A percentile compares a stretch with the other conserved stretches of the same genome.
Evolutionary conservation across 1,284 basidiomycete genomes (phyloP).

Genomic region (Pholiota adiposa): DNA sequence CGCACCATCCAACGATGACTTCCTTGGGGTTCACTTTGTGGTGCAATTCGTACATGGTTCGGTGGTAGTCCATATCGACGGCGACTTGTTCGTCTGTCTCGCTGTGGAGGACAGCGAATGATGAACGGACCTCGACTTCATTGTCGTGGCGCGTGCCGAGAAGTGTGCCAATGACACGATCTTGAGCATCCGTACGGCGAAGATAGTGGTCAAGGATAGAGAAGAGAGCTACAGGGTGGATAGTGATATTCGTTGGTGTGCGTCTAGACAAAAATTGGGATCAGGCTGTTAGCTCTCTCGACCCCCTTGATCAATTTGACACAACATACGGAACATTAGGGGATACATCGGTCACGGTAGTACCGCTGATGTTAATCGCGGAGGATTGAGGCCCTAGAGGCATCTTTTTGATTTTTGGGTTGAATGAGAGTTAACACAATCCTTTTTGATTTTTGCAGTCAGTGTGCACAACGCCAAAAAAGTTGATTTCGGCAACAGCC

Average conservation of each 20-base stretch:
- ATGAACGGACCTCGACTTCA: conserved; percentile 77
- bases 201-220: conserved; percentile 98
- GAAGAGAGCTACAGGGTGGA: conserved; percentile 94
- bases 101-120: conserved; percentile 90
- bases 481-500: conserved; percentile 39
- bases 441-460: conserved; percentile 1
- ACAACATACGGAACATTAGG: conserved; percentile 43
- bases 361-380: conserved; percentile 65
- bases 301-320: neutral
- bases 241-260: conserved; percentile 74
- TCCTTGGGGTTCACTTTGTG: conserved; percentile 86
- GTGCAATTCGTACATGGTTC: conserved; percentile 91
- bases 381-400: conserved; percentile 69
- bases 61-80: conserved; percentile 96
- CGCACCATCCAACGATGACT: conserved; percentile 89
- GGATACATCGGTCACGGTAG: conserved; percentile 30
- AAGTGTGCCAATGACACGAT: conserved; percentile 95
- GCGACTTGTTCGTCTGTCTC: conserved; percentile 93
- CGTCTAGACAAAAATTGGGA: conserved; percentile 45
- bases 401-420: conserved; percentile 49
- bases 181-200: conserved; percentile 80
- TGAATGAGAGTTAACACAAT: conserved; percentile 9
- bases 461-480: conserved; percentile 20
- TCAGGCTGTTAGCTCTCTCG: neutral
- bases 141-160: conserved; percentile 85